Evolutionary conservation across 179 eudicot genomes (phyloP).

Genomic region (Dionaea muscipula): DNA sequence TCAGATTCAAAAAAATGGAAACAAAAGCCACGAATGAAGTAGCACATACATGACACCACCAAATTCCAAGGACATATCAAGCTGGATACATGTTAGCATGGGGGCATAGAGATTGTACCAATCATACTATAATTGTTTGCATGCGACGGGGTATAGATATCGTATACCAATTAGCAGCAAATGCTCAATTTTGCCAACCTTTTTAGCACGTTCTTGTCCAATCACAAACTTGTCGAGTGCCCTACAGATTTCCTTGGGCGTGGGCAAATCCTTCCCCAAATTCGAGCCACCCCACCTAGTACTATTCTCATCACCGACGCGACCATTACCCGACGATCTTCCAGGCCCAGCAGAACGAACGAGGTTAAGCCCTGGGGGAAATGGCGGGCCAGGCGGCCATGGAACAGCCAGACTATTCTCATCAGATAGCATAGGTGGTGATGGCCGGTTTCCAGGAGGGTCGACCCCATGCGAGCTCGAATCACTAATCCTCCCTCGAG

Average conservation of each 20-base stretch:
- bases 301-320: background rate
- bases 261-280: constrained; percentile 24
- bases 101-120: background rate
- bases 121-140: background rate
- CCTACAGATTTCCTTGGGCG: constrained; percentile 24
- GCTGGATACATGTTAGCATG: no score
- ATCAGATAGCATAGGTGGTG: background rate
- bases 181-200: background rate
- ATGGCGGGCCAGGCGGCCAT: constrained; percentile 14
- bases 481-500: constrained; percentile 21
- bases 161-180: background rate
- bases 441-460: constrained; percentile 1
- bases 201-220: constrained; percentile 3
- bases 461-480: constrained; percentile 18
- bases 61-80: no score
- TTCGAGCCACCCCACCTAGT: constrained; percentile 20
- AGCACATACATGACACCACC: no score
- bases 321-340: constrained; percentile 10
- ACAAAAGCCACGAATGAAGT: no score
- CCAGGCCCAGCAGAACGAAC: constrained; percentile 10
- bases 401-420: constrained; percentile 21
- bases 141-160: background rate
- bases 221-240: constrained; percentile 2
- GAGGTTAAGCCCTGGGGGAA: constrained; percentile 15
- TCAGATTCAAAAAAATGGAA: no score